Conservation (phyloP, 2,329 filamentous ascomycete species). For the Pseudohalonectria lignicola region DNA sequence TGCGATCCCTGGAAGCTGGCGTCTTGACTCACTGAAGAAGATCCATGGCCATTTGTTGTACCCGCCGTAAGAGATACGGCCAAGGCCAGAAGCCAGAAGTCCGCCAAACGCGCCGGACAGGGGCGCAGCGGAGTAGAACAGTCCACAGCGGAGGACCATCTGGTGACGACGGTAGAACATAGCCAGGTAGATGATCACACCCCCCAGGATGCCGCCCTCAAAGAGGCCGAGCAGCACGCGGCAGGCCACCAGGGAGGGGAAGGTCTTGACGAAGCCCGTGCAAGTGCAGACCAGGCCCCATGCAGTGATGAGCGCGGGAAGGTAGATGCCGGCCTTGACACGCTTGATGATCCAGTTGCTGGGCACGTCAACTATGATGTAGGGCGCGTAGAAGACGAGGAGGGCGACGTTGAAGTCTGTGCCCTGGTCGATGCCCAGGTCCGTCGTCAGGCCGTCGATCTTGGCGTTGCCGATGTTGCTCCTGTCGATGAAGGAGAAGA, state of each 20-base stretch:
- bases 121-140: constrained; percentile 62
- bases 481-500: constrained; percentile 10
- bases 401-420: constrained; percentile 50
- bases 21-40: constrained; percentile 27
- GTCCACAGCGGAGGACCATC: constrained; percentile 23
- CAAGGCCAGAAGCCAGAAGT: constrained; percentile 47
- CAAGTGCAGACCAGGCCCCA: constrained; percentile 16
- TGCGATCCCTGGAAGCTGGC: too few relatives aligned
- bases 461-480: constrained; percentile 7
- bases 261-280: constrained; percentile 11
- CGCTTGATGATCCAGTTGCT: constrained; percentile 57
- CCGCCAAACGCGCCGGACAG: constrained; percentile 57
- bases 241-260: constrained; percentile 11
- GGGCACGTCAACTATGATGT: constrained; percentile 52
- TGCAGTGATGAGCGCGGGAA: constrained; percentile 51
- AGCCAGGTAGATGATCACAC: constrained; percentile 39
- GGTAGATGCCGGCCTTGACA: constrained; percentile 51
- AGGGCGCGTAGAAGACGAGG: constrained; percentile 58
- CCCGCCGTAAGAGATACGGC: constrained; percentile 30
- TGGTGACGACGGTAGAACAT: constrained; percentile 55
- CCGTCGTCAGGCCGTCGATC: constrained; percentile 7
- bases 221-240: constrained; percentile 39
- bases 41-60: constrained; percentile 34
- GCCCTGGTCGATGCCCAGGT: constrained; percentile 8
- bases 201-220: constrained; percentile 46